Base-by-base conservation (phyloP, 129 eudicot species). In the Lactuca saligna region DNA sequence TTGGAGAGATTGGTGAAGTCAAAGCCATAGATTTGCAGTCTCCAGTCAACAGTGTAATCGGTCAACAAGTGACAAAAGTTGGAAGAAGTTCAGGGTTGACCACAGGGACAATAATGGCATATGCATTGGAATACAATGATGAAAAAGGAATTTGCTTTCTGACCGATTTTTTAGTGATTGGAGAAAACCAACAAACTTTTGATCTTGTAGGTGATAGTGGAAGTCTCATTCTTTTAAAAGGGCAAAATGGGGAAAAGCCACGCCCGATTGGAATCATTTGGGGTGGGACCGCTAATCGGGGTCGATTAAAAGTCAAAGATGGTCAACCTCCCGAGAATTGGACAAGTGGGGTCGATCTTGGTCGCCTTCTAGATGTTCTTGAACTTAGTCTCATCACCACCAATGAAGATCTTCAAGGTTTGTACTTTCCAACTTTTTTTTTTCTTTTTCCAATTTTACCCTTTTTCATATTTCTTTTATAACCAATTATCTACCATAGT, bases 151-250 rank as follows among this genome's bases (percentile, higher is more conserved):
- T 84, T 61, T 90, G 94, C 71, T 86, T 90, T 74, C 83, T 90
- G 61, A 90, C 97, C 8, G 97, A 90, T 75, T 84, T 90, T 77
- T 82, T 90, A 60, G 97, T 90, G 57, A 85, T 90, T 13, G 97
- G 97, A 5, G 88, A 90, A 77, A 90, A 86, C 78, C 94, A 84
- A 54, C 84, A 86, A 73, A 86, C 94, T 1, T 90, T 90, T 77
- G 97, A 90, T 74, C 95, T 90, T 78, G 97, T 86, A 82, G 97
- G 97, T 72, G 97, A 90, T 54, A 90, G 97, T 64, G 97, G 97
- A 69, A 90, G 97, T 65, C 91, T 90, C 61, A 90, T 90, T 63
- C 84, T 90, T 17, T 55, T 90, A 66, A 84, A 87, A 12, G 82
- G 81, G 72, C 82, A 84, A 60, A 75, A 82, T 17, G 87, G 83